phyloP scores from a whole-genome alignment of 129 eudicot genomes.

The Pittosporum tobira region DNA sequence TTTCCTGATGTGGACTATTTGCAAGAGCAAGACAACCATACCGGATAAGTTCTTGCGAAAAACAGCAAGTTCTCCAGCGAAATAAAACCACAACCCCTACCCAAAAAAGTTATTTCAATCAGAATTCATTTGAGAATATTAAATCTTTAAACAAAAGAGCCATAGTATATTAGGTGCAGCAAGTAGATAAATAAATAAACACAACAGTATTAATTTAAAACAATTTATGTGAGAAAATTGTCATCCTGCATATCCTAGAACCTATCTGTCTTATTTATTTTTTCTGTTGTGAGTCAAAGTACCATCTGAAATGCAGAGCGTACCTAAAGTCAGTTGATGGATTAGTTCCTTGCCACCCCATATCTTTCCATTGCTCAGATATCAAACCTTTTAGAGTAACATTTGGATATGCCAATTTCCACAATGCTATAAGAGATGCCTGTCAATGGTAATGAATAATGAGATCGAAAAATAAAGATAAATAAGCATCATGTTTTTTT shows the following conservation, averaged over 20 bases:
- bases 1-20: slow-evolving; percentile 1
- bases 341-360: slow-evolving; percentile 93
- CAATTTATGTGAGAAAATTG: neutral
- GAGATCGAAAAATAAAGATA: slow-evolving; percentile 9
- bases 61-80: slow-evolving; percentile 77
- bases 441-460: slow-evolving; percentile 31
- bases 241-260: too few relatives aligned
- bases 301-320: slow-evolving; percentile 7
- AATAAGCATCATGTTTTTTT: too few relatives aligned
- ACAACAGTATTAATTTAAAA: too few relatives aligned
- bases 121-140: neutral
- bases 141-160: too few relatives aligned
- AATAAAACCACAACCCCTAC: slow-evolving; percentile 73
- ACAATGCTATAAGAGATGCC: slow-evolving; percentile 67
- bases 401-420: slow-evolving; percentile 55
- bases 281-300: too few relatives aligned
- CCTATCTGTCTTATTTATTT: too few relatives aligned
- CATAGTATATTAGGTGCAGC: neutral
- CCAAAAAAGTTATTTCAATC: too few relatives aligned
- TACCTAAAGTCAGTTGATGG: slow-evolving; percentile 86
- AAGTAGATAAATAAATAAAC: neutral
- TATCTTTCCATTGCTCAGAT: slow-evolving; percentile 87
- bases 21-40: slow-evolving; percentile 25
- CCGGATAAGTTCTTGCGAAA: slow-evolving; percentile 62
- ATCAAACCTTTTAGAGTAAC: slow-evolving; percentile 51